Percentiles rank a stretch among this genome's conserved stretches.
Evolutionary conservation across 2,329 filamentous ascomycete genomes (phyloP).

Genomic region (Pestalotiopsis sp.): DNA sequence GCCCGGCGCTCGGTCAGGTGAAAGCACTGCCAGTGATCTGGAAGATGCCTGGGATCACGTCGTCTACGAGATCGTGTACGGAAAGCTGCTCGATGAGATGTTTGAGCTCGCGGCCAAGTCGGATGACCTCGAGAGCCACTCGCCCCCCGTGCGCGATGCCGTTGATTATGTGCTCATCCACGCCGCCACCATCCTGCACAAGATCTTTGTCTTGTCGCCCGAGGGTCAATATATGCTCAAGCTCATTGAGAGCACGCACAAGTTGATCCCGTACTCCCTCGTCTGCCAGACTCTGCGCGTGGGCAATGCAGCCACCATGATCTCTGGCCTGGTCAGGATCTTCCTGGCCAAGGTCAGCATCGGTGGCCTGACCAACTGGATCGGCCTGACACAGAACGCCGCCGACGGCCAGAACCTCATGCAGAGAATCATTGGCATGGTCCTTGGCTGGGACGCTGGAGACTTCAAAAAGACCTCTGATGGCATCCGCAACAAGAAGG

Average conservation of each 20-base stretch:
- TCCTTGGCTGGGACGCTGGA: conserved; percentile 72
- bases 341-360: conserved; percentile 79
- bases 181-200: conserved; percentile 74
- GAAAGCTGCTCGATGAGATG: conserved; percentile 65
- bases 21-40: conserved; percentile 62
- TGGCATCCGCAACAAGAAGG: conserved; percentile 65
- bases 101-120: conserved; percentile 64
- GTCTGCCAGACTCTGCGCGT: conserved; percentile 74
- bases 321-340: conserved; percentile 72
- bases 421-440: conserved; percentile 74
- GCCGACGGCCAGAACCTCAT: conserved; percentile 82
- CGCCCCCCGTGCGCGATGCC: conserved; percentile 62
- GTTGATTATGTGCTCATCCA: conserved; percentile 61
- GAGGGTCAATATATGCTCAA: conserved; percentile 76
- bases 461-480: conserved; percentile 69
- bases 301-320: conserved; percentile 82
- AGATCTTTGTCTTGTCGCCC: conserved; percentile 72
- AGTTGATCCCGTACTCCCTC: conserved; percentile 71
- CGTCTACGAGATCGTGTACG: conserved; percentile 69
- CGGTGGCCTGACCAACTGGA: conserved; percentile 76
- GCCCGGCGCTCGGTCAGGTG: background rate
- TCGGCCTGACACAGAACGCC: conserved; percentile 70
- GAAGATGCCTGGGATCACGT: conserved; percentile 68
- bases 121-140: conserved; percentile 65
- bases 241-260: conserved; percentile 71